These are phyloP conservation scores for Sicyos baderoa DNA, from an alignment of 306 rosid genomes.

Conservation along the genomic window DNA sequence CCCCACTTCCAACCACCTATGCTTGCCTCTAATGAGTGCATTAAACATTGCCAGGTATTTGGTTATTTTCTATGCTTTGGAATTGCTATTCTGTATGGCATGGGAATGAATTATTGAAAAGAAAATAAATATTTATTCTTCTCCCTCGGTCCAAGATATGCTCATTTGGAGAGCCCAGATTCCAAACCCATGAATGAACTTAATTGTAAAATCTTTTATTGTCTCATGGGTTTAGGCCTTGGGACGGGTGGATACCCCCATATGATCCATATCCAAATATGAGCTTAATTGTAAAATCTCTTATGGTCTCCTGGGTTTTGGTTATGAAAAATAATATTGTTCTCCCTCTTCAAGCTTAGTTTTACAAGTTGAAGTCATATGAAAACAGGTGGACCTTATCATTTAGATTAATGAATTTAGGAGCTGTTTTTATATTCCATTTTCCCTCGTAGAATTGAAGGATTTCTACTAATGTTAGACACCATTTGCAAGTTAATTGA, in stretches of 20 bases:
- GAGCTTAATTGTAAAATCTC: too few relatives aligned
- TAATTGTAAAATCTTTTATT: too few relatives aligned
- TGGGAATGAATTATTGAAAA: neutral
- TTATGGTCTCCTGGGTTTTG: too few relatives aligned
- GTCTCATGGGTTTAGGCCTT: too few relatives aligned
- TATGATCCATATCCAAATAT: too few relatives aligned
- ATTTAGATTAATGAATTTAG: neutral
- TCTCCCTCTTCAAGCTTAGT: constrained; percentile 5
- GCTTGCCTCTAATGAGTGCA: constrained; percentile 82
- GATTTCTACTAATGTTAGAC: neutral
- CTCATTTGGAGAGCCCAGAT: too few relatives aligned
- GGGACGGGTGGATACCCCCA: too few relatives aligned
- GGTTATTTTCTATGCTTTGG: neutral
- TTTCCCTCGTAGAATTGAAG: neutral
- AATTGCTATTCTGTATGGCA: neutral
- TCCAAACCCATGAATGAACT: too few relatives aligned
- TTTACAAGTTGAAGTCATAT: neutral
- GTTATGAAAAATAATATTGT: neutral
- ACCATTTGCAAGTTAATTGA: neutral
- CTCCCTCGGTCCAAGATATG: too few relatives aligned
- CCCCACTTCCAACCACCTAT: constrained; percentile 60
- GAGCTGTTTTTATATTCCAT: constrained; percentile 8
- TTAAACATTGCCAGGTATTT: constrained; percentile 83
- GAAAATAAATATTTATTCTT: too few relatives aligned
- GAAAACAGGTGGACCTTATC: neutral